These are phyloP conservation scores for Exophiala mesophila DNA, from an alignment of 2,329 filamentous ascomycete species.

Conservation along the genomic window DNA sequence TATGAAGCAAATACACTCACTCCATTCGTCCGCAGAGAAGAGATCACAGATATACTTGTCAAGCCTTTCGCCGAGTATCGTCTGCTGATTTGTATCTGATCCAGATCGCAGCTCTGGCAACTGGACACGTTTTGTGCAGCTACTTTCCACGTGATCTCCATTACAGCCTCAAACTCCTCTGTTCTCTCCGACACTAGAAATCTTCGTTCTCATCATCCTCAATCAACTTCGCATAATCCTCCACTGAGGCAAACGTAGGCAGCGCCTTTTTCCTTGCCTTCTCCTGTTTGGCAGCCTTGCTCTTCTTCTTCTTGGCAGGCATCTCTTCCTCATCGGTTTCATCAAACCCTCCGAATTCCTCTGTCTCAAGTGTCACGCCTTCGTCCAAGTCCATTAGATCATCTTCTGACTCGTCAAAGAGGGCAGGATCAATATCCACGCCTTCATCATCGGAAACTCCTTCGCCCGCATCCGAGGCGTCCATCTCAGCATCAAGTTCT, in stretches of 20 bases:
- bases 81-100: no score
- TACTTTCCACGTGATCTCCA: no score
- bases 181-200: no score
- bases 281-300: conserved; percentile 24
- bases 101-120: no score
- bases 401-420: conserved; percentile 47
- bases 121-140: no score
- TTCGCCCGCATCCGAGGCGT: conserved; percentile 38
- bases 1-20: no score
- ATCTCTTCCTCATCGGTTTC: conserved; percentile 2
- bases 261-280: conserved; percentile 79
- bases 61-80: no score
- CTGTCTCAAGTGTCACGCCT: conserved; percentile 22
- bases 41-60: no score
- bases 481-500: conserved; percentile 48
- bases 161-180: no score
- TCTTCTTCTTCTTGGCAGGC: conserved; percentile 37
- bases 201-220: conserved; percentile 60
- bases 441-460: conserved; percentile 43
- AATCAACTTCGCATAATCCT: conserved; percentile 87
- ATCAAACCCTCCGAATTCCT: conserved; percentile 18
- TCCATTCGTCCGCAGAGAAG: no score
- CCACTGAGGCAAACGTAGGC: conserved; percentile 86
- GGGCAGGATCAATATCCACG: conserved; percentile 24
- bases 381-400: conserved; percentile 49